Conservation (phyloP, 2,329 filamentous ascomycete genomes). For the Clonostachys rhizophaga region DNA sequence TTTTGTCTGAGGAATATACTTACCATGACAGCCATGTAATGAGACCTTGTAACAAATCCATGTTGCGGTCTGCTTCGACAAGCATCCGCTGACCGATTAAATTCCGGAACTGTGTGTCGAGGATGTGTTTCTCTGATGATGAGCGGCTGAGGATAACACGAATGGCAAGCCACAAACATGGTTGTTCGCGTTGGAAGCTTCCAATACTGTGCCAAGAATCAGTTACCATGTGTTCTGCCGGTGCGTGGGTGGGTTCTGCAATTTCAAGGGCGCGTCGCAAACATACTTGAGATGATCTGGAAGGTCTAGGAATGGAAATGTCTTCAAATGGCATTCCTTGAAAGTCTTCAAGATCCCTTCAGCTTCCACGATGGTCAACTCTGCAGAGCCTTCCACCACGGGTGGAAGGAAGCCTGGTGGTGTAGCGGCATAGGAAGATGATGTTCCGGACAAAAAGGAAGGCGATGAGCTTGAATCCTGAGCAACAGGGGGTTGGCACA, state of each 20-base stretch:
- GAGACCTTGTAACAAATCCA: conserved; percentile 48
- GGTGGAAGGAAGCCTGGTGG: no score
- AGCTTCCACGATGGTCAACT: conserved; percentile 8
- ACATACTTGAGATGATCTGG: no score
- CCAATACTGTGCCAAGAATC: no score
- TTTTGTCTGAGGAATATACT: no score
- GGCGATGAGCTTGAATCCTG: no score
- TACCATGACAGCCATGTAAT: conserved; percentile 27
- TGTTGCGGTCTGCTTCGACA: conserved; percentile 37
- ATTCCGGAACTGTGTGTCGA: conserved; percentile 33
- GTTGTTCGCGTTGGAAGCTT: conserved; percentile 8
- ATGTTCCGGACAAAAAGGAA: no score
- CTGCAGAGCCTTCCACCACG: no score
- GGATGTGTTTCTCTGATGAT: conserved; percentile 25
- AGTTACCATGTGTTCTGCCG: no score
- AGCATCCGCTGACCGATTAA: conserved; percentile 38
- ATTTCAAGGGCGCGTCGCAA: no score
- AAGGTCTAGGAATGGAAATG: conserved; percentile 39
- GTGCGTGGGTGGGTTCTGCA: no score
- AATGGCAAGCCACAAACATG: conserved; percentile 46
- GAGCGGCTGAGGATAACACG: conserved; percentile 37
- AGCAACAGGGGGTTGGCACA: no score
- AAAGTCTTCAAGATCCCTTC: conserved; percentile 34
- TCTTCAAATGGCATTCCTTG: conserved; percentile 26
- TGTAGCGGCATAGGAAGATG: no score